Conservation (phyloP, 129 eudicot genomes). For the Smallanthus sonchifolius region DNA sequence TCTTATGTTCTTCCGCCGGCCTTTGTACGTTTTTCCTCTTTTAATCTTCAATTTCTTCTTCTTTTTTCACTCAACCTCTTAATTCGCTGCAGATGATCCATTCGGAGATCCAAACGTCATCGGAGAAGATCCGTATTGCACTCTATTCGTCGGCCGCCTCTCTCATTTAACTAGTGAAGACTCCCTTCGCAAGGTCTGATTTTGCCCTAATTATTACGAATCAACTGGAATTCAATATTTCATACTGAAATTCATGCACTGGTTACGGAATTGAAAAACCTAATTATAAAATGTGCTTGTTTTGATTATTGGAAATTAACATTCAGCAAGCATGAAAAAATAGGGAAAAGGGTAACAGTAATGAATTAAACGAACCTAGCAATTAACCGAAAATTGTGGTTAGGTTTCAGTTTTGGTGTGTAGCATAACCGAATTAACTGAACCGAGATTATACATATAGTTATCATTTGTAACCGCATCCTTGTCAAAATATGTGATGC, state of each 20-base stretch:
- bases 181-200: slow-evolving; percentile 56
- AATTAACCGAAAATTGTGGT: no score
- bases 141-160: slow-evolving; percentile 73
- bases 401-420: no score
- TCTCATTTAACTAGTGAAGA: slow-evolving; percentile 74
- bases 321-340: background rate
- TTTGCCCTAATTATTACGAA: slow-evolving; percentile 5
- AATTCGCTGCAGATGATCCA: slow-evolving; percentile 61
- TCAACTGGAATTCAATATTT: background rate
- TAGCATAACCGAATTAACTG: no score
- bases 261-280: background rate
- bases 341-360: background rate
- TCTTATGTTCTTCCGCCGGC: slow-evolving; percentile 85
- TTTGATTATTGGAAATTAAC: background rate
- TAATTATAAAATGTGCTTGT: background rate
- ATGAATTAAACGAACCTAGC: background rate
- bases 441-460: no score
- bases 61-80: background rate
- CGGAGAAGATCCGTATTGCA: slow-evolving; percentile 81
- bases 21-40: slow-evolving; percentile 41
- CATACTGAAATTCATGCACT: background rate
- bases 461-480: no score
- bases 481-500: no score
- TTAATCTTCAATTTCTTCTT: background rate
- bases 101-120: slow-evolving; percentile 84